A percentile compares a stretch with the other conserved stretches of the same genome.
Evolutionary conservation across 164 flowering plant genomes (phyloP).

Genomic region (Piper betle): DNA sequence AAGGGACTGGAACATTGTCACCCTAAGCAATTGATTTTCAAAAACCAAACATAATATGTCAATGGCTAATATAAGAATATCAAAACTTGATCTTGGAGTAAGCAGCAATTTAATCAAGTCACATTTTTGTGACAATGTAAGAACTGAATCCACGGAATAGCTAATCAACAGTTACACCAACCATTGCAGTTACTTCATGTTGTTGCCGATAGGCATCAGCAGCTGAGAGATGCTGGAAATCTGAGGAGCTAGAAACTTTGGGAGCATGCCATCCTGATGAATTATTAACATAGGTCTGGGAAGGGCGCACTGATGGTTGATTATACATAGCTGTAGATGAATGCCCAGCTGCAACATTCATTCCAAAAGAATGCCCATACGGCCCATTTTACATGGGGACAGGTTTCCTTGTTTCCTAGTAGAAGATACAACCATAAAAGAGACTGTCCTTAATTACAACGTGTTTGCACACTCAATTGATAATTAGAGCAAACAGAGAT

Average conservation of each 20-base stretch:
- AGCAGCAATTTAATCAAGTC: not conserved
- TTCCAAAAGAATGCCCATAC: constrained; percentile 29
- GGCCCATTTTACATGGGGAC: constrained; percentile 26
- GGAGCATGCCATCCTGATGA: constrained; percentile 11
- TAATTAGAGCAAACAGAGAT: no score
- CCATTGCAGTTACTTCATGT: constrained; percentile 83
- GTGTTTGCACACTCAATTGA: no score
- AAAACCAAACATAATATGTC: constrained; percentile 8
- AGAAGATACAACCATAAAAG: constrained; percentile 1
- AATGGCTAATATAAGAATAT: not conserved
- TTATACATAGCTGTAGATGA: constrained; percentile 26
- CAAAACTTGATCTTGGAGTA: not conserved
- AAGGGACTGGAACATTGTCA: constrained; percentile 71
- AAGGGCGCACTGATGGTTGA: constrained; percentile 22
- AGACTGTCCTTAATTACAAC: not conserved
- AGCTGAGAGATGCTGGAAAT: constrained; percentile 32
- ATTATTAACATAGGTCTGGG: constrained; percentile 29
- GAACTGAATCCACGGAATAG: not conserved
- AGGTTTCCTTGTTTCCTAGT: constrained; percentile 42
- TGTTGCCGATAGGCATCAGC: constrained; percentile 59
- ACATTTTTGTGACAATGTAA: no score
- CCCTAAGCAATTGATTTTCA: constrained; percentile 35
- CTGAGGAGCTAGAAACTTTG: constrained; percentile 27
- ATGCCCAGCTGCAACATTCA: constrained; percentile 26
- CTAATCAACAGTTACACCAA: constrained; percentile 20